Base-by-base conservation (phyloP, 805 yeast species). In the Citeromyces matritensis region DNA sequence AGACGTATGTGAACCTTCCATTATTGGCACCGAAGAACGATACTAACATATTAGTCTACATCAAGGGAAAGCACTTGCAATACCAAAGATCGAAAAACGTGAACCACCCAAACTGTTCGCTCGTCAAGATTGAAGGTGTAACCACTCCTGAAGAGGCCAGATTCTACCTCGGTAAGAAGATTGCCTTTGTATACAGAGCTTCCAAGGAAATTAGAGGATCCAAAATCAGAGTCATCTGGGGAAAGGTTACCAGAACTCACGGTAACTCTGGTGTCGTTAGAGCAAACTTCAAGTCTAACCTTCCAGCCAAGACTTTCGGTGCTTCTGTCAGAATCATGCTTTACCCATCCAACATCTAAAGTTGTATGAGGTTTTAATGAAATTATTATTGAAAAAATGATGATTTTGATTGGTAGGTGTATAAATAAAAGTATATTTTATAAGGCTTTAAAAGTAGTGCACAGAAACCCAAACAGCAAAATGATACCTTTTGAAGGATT, bases 161-260 rank as follows among this genome's bases (percentile, higher is more conserved):
- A 71, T 91, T 91, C 78, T 91, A 91, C 93, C 76, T 91, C 56
- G 98, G 98, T 72, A 91, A 91, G 84, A 83, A 95, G 66, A 78
- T 91, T 50, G 98, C 97, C 55, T 91, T 83, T 77, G 97, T 91
- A 55, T 91, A 91, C 96, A 83, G 94, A 70, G 95, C 94, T 61
- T 68, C 81, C 58, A 91, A 85, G 75, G 97, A 86, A 72, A 67
- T 86, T 60, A 82, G 94, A 79, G 97, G 97, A 65, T 70, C 97
- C 55, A 88, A 91, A 76, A 83, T 88, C 73, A 84, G 97, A 74
- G 96, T 91, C 58, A 85, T 91, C 73, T 91, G 98, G 98, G 98
- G 98, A 67, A 88, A 88, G 74, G 74, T 91, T 52, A 71, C 93
- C 70, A 86, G 97, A 79, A 72, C 96, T 52, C 98, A 91, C 80